Conservation (phyloP, 1,139 yeast species). For the Hyphopichia fennica region DNA sequence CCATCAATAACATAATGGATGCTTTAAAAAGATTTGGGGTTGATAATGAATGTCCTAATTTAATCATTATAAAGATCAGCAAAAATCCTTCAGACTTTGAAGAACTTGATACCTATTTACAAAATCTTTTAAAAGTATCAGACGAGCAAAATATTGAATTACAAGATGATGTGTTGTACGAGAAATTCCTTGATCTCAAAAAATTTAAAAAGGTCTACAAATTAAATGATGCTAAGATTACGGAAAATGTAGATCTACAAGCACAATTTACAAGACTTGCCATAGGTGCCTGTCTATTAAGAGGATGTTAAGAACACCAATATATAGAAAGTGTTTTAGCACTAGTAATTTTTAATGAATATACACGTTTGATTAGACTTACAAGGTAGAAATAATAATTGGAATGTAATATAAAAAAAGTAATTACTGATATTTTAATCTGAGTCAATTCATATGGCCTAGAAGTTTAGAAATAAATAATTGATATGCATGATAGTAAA, state of each 20-base stretch:
- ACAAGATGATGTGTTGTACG: constrained; percentile 24
- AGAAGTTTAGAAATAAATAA: too few species aligned
- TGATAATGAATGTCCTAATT: constrained; percentile 25
- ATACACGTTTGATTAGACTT: too few species aligned
- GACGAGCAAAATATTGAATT: constrained; percentile 14
- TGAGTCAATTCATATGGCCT: too few species aligned
- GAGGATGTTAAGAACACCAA: constrained; percentile 33
- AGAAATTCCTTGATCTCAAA: constrained; percentile 22
- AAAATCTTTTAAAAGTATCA: constrained; percentile 14
- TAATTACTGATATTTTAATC: too few species aligned
- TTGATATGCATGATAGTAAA: background rate
- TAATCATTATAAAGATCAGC: constrained; percentile 33
- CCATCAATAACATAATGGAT: constrained; percentile 45
- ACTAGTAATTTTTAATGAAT: too few species aligned
- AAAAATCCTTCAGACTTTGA: constrained; percentile 5
- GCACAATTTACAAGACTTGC: constrained; percentile 33
- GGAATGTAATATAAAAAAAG: too few species aligned
- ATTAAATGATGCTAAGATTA: constrained; percentile 29
- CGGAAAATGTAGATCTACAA: constrained; percentile 17
- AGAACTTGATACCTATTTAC: constrained; percentile 15
- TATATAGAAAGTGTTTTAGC: background rate
- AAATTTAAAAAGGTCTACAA: constrained; percentile 42
- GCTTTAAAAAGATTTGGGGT: constrained; percentile 45
- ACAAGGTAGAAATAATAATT: too few species aligned
- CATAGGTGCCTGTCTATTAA: constrained; percentile 38